Conservation (phyloP, 2,329 filamentous ascomycete genomes). For the Fonsecaea nubica region DNA sequence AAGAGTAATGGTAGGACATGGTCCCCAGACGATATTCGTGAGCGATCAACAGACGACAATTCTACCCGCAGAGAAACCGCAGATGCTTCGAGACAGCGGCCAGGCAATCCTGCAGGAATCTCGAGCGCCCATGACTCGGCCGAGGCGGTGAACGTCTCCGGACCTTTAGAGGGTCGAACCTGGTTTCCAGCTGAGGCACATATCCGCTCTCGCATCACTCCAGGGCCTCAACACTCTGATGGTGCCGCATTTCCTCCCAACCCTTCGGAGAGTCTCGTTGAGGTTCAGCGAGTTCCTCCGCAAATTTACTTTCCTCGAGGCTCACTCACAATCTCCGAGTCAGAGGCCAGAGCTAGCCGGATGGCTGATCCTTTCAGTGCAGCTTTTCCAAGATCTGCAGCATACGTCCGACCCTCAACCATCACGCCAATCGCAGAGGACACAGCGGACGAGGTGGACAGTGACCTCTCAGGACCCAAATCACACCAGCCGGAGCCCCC, state of each 20-base stretch:
- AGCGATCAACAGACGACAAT: constrained; percentile 15
- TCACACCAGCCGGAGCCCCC: background rate
- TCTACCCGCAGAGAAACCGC: constrained; percentile 7
- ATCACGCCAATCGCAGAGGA: constrained; percentile 25
- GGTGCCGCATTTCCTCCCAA: constrained; percentile 3
- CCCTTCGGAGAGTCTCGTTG: background rate
- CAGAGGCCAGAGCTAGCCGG: constrained; percentile 15
- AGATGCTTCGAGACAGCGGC: background rate
- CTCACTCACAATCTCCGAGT: constrained; percentile 31
- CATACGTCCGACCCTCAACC: constrained; percentile 12
- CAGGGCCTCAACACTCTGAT: constrained; percentile 9
- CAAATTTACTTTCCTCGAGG: constrained; percentile 26
- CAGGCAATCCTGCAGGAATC: background rate
- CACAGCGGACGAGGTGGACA: background rate
- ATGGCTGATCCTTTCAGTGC: constrained; percentile 1
- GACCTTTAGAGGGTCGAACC: constrained; percentile 60
- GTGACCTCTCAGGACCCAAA: background rate
- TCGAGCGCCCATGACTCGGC: background rate
- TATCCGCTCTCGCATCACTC: background rate
- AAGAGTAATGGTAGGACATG: constrained; percentile 61
- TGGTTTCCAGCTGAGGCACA: constrained; percentile 58
- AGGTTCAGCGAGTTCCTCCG: constrained; percentile 2
- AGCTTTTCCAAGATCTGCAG: constrained; percentile 9
- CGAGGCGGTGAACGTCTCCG: constrained; percentile 64
- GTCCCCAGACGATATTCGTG: constrained; percentile 53